Conservation (phyloP, 352 stramenopile genomes). For the Pythium phragmiticola region DNA sequence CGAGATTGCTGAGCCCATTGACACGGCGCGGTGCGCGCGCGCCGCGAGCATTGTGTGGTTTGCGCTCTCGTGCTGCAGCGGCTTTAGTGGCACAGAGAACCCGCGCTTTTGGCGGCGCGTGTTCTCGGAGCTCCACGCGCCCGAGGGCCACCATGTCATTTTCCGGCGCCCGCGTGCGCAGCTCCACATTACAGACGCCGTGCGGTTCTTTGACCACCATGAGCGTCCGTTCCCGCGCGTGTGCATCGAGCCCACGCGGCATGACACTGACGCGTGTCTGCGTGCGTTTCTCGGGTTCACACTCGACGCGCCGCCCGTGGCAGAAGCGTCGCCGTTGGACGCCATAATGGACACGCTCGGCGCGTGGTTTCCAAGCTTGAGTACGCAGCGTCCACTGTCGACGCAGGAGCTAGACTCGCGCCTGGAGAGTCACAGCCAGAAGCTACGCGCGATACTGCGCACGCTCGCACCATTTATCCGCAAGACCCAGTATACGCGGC, state of each 20-base stretch:
- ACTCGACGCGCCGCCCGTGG: not conserved
- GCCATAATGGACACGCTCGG: not conserved
- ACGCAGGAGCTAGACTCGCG: not conserved
- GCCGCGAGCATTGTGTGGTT: constrained; percentile 15
- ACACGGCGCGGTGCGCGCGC: not conserved
- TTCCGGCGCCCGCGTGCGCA: constrained; percentile 1
- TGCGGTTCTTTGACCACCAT: not conserved
- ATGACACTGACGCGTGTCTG: not conserved
- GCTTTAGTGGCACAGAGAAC: constrained; percentile 9
- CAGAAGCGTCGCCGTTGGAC: not conserved
- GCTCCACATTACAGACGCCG: not conserved
- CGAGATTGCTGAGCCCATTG: not conserved
- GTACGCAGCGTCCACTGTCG: not conserved
- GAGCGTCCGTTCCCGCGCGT: constrained; percentile 3
- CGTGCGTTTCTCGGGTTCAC: not conserved
- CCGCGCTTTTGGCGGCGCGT: constrained; percentile 18
- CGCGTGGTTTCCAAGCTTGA: not conserved
- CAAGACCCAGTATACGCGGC: not conserved
- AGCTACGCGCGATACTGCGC: not conserved
- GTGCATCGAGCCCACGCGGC: not conserved
- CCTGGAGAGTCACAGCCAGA: not conserved
- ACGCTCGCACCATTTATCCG: constrained; percentile 7
- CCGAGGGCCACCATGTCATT: not conserved
- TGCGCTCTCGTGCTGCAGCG: constrained; percentile 1
- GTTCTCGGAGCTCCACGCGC: not conserved